Percentiles rank a stretch among this genome's conserved stretches.
Evolutionary conservation across 225 moss, liverwort and hornwort genomes (phyloP).

Genomic region (Polytrichum commune): DNA sequence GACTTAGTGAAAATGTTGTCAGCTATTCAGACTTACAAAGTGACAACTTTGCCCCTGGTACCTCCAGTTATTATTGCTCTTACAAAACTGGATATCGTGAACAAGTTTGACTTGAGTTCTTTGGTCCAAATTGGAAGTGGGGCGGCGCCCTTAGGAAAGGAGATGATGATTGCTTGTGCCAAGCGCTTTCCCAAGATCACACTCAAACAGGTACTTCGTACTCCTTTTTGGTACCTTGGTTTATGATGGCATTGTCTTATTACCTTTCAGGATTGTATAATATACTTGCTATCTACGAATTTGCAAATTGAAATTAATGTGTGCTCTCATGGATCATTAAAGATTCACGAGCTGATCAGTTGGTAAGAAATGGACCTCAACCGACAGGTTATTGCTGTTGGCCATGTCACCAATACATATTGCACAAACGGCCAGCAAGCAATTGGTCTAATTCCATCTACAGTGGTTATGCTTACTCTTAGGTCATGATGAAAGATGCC

Average conservation of each 20-base stretch:
- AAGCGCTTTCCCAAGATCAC: slow-evolving; percentile 40
- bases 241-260: neutral
- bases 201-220: slow-evolving; percentile 45
- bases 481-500: too few relatives aligned
- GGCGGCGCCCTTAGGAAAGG: slow-evolving; percentile 58
- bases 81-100: slow-evolving; percentile 46
- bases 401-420: too few relatives aligned
- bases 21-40: slow-evolving; percentile 37
- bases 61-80: slow-evolving; percentile 59
- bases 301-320: too few relatives aligned
- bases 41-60: slow-evolving; percentile 46
- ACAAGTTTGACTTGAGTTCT: slow-evolving; percentile 57
- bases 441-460: too few relatives aligned
- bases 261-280: too few relatives aligned
- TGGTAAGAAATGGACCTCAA: too few relatives aligned
- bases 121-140: slow-evolving; percentile 41
- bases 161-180: slow-evolving; percentile 38
- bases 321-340: too few relatives aligned
- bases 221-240: neutral
- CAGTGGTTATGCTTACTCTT: too few relatives aligned
- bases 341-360: too few relatives aligned
- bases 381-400: too few relatives aligned
- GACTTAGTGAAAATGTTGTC: slow-evolving; percentile 53
- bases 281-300: too few relatives aligned
- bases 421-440: too few relatives aligned